Percentiles rank a stretch among this genome's conserved stretches.
Conservation (phyloP, 108 stramenopile genomes). For the Cyclotella choctawhatcheeana region DNA sequence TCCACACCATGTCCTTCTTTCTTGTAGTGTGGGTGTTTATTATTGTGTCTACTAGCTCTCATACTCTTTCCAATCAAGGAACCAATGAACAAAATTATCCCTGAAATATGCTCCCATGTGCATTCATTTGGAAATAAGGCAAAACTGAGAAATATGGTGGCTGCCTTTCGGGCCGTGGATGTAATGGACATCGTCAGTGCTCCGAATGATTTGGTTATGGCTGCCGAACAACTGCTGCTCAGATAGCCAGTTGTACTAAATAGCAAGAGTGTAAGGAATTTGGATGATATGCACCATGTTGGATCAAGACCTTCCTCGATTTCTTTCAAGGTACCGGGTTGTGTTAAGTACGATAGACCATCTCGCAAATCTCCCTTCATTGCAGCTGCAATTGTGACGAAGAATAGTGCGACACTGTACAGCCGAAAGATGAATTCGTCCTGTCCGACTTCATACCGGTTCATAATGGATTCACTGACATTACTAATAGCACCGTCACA, state of each 20-base stretch:
- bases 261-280: slow-evolving; percentile 65
- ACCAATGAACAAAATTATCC: slow-evolving; percentile 78
- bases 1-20: background rate
- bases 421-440: slow-evolving; percentile 91
- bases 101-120: slow-evolving; percentile 78
- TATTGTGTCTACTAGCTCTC: slow-evolving; percentile 48
- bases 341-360: slow-evolving; percentile 64
- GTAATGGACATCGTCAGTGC: slow-evolving; percentile 91
- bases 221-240: slow-evolving; percentile 81
- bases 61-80: slow-evolving; percentile 79
- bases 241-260: slow-evolving; percentile 84
- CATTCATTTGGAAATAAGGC: slow-evolving; percentile 83
- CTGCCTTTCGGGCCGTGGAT: slow-evolving; percentile 87
- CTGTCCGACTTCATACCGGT: slow-evolving; percentile 81
- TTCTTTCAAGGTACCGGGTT: slow-evolving; percentile 83
- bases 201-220: slow-evolving; percentile 92
- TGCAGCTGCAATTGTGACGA: slow-evolving; percentile 71
- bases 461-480: slow-evolving; percentile 87
- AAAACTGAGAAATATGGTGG: slow-evolving; percentile 90
- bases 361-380: slow-evolving; percentile 74
- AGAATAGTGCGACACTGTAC: slow-evolving; percentile 84
- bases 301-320: slow-evolving; percentile 66
- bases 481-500: slow-evolving; percentile 89
- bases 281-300: slow-evolving; percentile 68
- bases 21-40: slow-evolving; percentile 14